Evolutionary conservation across 352 stramenopile genomes (phyloP), one percentile per base, ranked within the genome.

Genomic region (Phytophthora fragariae): DNA sequence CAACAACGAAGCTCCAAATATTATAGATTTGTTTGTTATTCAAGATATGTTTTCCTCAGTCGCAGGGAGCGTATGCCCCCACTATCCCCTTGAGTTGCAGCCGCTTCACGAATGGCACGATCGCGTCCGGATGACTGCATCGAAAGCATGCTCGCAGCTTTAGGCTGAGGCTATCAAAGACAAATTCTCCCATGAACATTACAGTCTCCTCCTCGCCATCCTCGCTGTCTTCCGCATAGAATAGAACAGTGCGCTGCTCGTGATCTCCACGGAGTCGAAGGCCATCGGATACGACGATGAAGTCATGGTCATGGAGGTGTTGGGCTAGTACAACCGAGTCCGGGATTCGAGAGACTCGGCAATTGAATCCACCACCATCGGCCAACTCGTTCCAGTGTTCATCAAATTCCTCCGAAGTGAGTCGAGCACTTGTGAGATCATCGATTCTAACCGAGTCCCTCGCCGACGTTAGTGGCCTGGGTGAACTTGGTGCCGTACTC

Each of bases 71-170:
- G 65, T 93, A 93, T 8, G 82, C 73, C 2, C 89, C 86, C 24
- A 94, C 85, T 31, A 94, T 85, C 37, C 90, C 80, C 61, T 92
- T 93, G 54, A 94, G 86, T 60, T 91, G 86, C 35, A 94, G 74
- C 47, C 82, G 85, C 71, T 90, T 91, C 2, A 94, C 83, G 65
- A 86, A 90, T 12, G 72, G 64, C 24, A 92, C 80, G 55, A 93
- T 89, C 24, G 79, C 79, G 19, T 91, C 82, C 7, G 78, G 63
- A 11, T 89, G 77, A 21, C 63, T 57, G 56, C 84, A 92, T 5
- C 86, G 83, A 39, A 94, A 94, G 49, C 73, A 80, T n/a, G 86
- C 85, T 52, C 72, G 76, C 14, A 95, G 56, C 60, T 92, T 92
- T 2, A 92, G 62, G 29, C 75, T 89, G 19, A 93, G 70, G 21